These are phyloP conservation scores for Cryptosporidium felis DNA, from an alignment of 169 alveolate genomes.

Conservation along the genomic window DNA sequence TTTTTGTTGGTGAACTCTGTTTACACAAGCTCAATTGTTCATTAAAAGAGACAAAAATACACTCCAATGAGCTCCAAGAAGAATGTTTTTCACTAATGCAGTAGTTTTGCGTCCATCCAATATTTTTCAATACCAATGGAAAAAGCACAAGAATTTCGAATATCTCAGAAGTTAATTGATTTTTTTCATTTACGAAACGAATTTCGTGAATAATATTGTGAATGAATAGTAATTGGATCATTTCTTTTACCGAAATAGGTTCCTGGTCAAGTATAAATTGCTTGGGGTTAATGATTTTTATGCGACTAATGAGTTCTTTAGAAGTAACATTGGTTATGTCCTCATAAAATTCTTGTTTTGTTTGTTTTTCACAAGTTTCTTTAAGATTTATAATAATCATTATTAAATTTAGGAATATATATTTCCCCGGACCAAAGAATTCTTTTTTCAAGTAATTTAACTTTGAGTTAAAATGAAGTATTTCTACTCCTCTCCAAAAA, in stretches of 20 bases:
- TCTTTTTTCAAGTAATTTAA: neutral
- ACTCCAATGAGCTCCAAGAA: slow-evolving; percentile 24
- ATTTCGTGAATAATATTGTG: neutral
- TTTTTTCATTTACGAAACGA: neutral
- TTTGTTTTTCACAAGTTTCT: too few species aligned
- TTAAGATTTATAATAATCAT: neutral
- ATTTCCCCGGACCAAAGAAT: slow-evolving; percentile 20
- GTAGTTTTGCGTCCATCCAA: slow-evolving; percentile 7
- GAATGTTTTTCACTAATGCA: neutral
- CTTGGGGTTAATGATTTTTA: too few species aligned
- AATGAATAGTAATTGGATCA: neutral
- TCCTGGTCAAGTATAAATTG: too few species aligned
- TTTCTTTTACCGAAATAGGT: neutral
- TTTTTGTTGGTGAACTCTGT: neutral
- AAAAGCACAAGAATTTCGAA: neutral
- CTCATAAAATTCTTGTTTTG: too few species aligned
- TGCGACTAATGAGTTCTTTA: too few species aligned
- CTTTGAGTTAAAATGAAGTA: neutral
- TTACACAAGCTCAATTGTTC: neutral
- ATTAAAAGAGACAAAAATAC: neutral
- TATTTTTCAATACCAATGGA: slow-evolving; percentile 9
- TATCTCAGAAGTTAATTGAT: neutral
- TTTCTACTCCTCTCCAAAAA: slow-evolving; percentile 26
- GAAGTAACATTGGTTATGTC: too few species aligned
- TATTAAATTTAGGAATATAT: neutral